These are phyloP conservation scores for Colletotrichum filicis DNA, from an alignment of 2,329 filamentous ascomycete species.

Conservation along the genomic window DNA sequence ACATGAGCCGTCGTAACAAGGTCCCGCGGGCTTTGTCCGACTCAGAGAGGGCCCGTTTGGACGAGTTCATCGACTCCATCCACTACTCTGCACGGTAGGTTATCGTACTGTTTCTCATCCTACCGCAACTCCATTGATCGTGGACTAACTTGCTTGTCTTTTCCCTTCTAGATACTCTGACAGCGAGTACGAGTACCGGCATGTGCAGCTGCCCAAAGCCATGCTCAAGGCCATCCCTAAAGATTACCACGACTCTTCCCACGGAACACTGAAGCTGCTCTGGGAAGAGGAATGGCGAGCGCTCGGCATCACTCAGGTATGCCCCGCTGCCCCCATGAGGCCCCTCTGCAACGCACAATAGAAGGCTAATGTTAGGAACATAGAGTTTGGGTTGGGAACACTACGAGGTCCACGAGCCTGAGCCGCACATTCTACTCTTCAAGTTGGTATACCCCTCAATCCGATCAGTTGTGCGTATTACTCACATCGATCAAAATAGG, in stretches of 20 bases:
- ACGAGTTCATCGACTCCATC: slow-evolving; percentile 93
- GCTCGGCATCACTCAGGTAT: slow-evolving; percentile 94
- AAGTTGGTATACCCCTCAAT: slow-evolving; percentile 74
- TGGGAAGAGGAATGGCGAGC: slow-evolving; percentile 99
- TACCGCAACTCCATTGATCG: background rate
- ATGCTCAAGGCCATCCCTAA: slow-evolving; percentile 98
- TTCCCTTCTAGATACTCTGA: slow-evolving; percentile 81
- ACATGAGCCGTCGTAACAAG: slow-evolving; percentile 87
- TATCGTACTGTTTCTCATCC: background rate
- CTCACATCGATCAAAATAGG: slow-evolving; percentile 54
- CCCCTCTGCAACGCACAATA: background rate
- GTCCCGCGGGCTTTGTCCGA: slow-evolving; percentile 84
- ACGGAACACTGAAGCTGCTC: slow-evolving; percentile 93
- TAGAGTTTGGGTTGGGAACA: slow-evolving; percentile 99
- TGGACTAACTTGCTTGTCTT: background rate
- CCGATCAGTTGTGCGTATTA: background rate
- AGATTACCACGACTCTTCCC: slow-evolving; percentile 89
- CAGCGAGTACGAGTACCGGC: slow-evolving; percentile 93
- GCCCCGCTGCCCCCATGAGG: slow-evolving; percentile 37
- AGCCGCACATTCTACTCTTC: slow-evolving; percentile 98
- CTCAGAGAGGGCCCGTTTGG: slow-evolving; percentile 82
- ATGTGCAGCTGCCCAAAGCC: slow-evolving; percentile 96
- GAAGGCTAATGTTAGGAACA: slow-evolving; percentile 15
- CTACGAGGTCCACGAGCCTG: slow-evolving; percentile 98
- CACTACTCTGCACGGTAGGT: slow-evolving; percentile 91